These are phyloP conservation scores for Haematococcus sp. DNA, from an alignment of 139 green algal species.

Conservation along the genomic window DNA sequence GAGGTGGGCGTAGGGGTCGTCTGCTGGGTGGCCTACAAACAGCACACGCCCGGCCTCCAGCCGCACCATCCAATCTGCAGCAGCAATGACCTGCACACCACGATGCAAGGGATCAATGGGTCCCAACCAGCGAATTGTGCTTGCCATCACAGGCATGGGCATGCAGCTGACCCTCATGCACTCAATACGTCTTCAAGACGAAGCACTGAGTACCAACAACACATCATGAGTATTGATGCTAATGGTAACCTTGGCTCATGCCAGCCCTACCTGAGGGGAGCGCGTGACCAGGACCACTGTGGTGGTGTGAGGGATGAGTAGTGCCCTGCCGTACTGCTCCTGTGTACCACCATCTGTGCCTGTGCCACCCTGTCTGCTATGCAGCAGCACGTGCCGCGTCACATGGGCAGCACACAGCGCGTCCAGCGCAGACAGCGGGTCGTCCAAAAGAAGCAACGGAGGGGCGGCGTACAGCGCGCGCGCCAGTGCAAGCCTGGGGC, in stretches of 20 bases:
- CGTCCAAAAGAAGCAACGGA: conserved; percentile 42
- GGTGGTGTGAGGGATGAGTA: no score
- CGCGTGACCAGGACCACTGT: no score
- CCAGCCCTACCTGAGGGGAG: conserved; percentile 3
- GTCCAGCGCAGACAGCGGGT: conserved; percentile 72
- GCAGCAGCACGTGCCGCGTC: conserved; percentile 40
- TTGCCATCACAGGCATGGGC: no score
- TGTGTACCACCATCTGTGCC: no score
- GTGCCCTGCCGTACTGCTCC: no score
- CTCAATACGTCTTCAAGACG: no score
- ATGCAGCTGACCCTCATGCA: no score
- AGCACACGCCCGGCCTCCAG: conserved; percentile 31
- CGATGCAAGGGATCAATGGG: neutral
- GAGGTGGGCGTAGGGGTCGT: conserved; percentile 10
- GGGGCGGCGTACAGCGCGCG: conserved; percentile 64
- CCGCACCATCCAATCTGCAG: conserved; percentile 39
- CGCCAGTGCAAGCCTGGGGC: conserved; percentile 45
- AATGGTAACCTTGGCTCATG: no score
- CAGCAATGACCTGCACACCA: conserved; percentile 15
- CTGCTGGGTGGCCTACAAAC: conserved; percentile 15
- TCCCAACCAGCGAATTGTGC: no score
- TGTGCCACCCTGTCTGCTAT: neutral
- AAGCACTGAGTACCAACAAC: no score
- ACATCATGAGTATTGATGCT: no score
- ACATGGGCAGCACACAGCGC: conserved; percentile 19